A percentile compares a stretch with the other conserved stretches of the same genome.
These are phyloP conservation scores for Aspergillus leporis DNA, from an alignment of 495 filamentous ascomycete genomes.

Conservation along the genomic window DNA sequence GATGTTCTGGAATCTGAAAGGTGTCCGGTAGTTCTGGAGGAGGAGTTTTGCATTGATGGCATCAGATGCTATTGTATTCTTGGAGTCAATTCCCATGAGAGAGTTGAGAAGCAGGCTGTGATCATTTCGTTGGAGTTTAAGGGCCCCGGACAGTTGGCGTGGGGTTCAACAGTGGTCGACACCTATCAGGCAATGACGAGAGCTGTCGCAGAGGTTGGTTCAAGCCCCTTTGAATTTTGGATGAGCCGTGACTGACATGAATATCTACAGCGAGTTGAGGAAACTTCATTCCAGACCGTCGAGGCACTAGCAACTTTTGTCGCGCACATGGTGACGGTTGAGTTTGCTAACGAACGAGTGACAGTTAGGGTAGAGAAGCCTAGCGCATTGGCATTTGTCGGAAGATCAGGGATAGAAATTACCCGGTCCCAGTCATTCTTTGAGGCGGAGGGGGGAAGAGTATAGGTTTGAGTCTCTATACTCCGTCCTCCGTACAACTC, in stretches of 20 bases:
- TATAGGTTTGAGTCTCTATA: neutral
- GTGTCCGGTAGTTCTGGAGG: conserved; percentile 39
- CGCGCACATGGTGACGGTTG: conserved; percentile 51
- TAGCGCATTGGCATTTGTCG: conserved; percentile 57
- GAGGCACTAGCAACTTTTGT: conserved; percentile 57
- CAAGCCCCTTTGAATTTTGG: neutral
- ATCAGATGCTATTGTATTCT: conserved; percentile 52
- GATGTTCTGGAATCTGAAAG: conserved; percentile 23
- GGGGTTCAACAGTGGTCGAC: conserved; percentile 43
- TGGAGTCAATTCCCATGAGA: conserved; percentile 59
- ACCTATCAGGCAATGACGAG: conserved; percentile 47
- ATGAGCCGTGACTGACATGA: neutral
- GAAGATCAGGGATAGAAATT: conserved; percentile 57
- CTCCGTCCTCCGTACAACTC: too few species aligned
- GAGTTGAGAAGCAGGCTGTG: conserved; percentile 58
- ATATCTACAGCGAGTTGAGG: conserved; percentile 46
- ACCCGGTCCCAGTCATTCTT: conserved; percentile 53
- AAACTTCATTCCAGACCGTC: conserved; percentile 55
- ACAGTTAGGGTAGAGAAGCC: conserved; percentile 59
- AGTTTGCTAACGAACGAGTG: conserved; percentile 51
- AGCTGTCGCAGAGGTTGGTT: conserved; percentile 46
- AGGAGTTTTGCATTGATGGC: conserved; percentile 46
- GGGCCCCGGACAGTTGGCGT: conserved; percentile 41
- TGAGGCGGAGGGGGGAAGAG: conserved; percentile 20
- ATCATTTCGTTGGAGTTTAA: conserved; percentile 50